A percentile compares a stretch with the other conserved stretches of the same genome.
Conservation (phyloP, 345 rosid species). For the Moringa oleifera region DNA sequence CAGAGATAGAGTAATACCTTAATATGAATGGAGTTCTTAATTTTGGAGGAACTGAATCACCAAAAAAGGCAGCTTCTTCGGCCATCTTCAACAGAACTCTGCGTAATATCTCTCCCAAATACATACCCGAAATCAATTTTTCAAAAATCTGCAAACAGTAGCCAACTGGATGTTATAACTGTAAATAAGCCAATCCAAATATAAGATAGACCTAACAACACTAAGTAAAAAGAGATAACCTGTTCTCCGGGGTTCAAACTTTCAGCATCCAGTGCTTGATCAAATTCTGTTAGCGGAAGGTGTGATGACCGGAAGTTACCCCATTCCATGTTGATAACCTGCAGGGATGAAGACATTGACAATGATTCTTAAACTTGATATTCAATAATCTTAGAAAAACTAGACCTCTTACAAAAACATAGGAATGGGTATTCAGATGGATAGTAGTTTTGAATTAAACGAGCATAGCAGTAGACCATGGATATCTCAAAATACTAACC, state of each 20-base stretch:
- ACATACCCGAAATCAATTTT: constrained; percentile 75
- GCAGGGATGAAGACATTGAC: neutral
- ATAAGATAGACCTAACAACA: neutral
- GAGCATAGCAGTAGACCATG: neutral
- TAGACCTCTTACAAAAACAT: neutral
- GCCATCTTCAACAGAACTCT: constrained; percentile 59
- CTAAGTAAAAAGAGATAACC: constrained; percentile 28
- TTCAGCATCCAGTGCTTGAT: constrained; percentile 45
- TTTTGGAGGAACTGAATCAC: constrained; percentile 59
- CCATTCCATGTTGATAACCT: constrained; percentile 91
- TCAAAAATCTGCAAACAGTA: constrained; percentile 53
- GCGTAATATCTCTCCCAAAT: constrained; percentile 69
- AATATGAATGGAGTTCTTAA: constrained; percentile 54
- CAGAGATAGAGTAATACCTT: constrained; percentile 28
- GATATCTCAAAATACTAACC: constrained; percentile 28
- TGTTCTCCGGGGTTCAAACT: constrained; percentile 77
- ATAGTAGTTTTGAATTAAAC: neutral
- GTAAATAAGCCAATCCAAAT: neutral
- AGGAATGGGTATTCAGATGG: neutral
- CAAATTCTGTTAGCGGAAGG: constrained; percentile 65
- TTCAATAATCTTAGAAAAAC: neutral
- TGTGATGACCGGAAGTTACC: constrained; percentile 67
- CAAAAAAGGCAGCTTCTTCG: constrained; percentile 68
- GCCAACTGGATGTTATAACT: neutral
- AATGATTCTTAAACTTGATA: neutral